Evolutionary conservation across 2,329 filamentous ascomycete genomes (phyloP).

Genomic region (Phyllosticta paracitricarpa): DNA sequence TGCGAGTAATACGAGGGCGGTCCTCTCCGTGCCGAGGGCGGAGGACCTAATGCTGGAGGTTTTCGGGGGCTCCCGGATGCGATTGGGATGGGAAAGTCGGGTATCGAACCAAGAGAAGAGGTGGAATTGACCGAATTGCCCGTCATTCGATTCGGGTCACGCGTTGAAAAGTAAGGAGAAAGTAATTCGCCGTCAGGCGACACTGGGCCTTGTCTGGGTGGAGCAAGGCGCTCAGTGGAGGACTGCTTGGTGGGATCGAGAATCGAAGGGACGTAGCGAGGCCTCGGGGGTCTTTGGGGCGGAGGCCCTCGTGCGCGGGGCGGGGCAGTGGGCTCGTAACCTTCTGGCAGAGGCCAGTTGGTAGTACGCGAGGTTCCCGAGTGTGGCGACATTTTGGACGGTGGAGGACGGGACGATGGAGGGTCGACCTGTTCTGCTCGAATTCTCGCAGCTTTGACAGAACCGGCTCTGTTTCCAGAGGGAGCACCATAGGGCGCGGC

Average conservation of each 20-base stretch:
- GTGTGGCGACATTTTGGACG: slow-evolving; percentile 15
- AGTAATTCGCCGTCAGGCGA: slow-evolving; percentile 19
- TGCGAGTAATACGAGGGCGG: slow-evolving; percentile 41
- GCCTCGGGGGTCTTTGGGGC: slow-evolving; percentile 33
- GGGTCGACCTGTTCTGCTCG: slow-evolving; percentile 22
- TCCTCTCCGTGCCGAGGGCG: slow-evolving; percentile 38
- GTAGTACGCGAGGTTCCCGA: slow-evolving; percentile 23
- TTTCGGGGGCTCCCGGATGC: slow-evolving; percentile 24
- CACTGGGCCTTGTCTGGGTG: slow-evolving; percentile 15
- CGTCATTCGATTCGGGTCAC: slow-evolving; percentile 22
- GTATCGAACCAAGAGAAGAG: slow-evolving; percentile 32
- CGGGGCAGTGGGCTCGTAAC: slow-evolving; percentile 18
- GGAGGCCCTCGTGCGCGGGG: slow-evolving; percentile 28
- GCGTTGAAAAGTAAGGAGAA: slow-evolving; percentile 21
- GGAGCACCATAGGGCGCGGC: slow-evolving; percentile 19
- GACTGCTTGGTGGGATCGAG: slow-evolving; percentile 22
- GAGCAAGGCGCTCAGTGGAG: slow-evolving; percentile 23
- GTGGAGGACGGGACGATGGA: slow-evolving; percentile 26
- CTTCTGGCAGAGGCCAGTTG: slow-evolving; percentile 38
- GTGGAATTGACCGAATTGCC: slow-evolving; percentile 29
- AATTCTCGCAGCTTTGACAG: slow-evolving; percentile 26
- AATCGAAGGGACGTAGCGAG: slow-evolving; percentile 27
- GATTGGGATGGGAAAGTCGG: slow-evolving; percentile 31
- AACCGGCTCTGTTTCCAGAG: slow-evolving; percentile 18
- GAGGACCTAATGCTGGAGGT: slow-evolving; percentile 36